Evolutionary conservation across 306 rosid species (phyloP), one percentile per base, ranked within the genome.

Genomic region (Trifolium dubium): DNA sequence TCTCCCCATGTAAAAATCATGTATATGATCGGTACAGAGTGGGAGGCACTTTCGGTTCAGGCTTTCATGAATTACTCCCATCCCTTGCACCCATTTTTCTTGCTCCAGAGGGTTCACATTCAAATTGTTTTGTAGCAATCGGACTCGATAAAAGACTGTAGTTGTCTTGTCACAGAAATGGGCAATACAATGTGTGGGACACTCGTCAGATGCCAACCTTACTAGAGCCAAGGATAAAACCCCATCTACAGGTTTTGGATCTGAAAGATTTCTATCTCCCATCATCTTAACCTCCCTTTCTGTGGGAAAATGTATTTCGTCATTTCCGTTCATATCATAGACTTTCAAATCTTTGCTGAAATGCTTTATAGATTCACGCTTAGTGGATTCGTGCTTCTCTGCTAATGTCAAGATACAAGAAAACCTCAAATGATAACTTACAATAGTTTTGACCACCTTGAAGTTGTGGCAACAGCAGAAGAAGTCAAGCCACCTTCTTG

Each of bases 391-490:
- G 69, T 91, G 97, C 79, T 91, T 90, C 84, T 91, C 96, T 13
- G 98, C 98, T 73, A 93, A 65, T 64, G 97, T 90, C 86, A 90
- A 73, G 64, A 93, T 88, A 70, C 98, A 93, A 23, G 98, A 93
- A 84, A 93, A 93, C 82, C 97, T 90, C 85, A 93, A 61, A 81
- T 93, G 98, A 86, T 91, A 93, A 65, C 77, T 77, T 29, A 91
- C 93, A 75, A 89, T 64, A 73, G 89, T 93, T 81, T 93, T 93
- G 60, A 93, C 93, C 79, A 39, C 78, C 86, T 85, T 85, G 76
- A 91, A 91, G 94, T 91, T 93, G 51, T 89, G 97, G 71, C 96
- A 89, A 82, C 98, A 91, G 64, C 89, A 89, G 72, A 85, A 93
- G 79, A 84, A 91, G 74, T 93, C 93, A 39, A 93, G 92, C 92